These are phyloP conservation scores for Xylaria cubensis DNA, from an alignment of 495 filamentous ascomycete genomes.

Conservation along the genomic window DNA sequence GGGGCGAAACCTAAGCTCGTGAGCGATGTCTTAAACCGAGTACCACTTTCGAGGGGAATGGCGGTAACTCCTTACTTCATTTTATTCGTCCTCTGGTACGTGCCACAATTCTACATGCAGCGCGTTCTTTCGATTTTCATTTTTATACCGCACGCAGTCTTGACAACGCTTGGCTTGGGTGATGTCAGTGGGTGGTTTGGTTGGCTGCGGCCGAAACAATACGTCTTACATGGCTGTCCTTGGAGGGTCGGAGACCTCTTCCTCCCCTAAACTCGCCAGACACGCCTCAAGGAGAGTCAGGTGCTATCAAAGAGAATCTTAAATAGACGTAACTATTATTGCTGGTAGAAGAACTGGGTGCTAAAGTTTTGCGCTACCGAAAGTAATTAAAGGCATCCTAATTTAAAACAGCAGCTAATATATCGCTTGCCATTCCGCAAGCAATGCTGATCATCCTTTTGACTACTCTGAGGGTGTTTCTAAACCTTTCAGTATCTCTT, in stretches of 20 bases:
- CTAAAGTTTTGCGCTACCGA: not conserved
- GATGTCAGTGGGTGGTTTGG: slow-evolving; percentile 23
- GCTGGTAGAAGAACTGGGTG: not conserved
- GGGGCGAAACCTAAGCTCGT: not conserved
- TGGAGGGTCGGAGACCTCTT: slow-evolving; percentile 23
- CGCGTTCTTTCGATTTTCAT: not conserved
- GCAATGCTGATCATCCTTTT: not conserved
- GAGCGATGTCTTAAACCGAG: not conserved
- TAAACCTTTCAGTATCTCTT: not conserved
- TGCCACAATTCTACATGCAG: not conserved
- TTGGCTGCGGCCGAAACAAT: slow-evolving; percentile 28
- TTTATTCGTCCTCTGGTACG: not conserved
- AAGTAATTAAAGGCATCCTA: not conserved
- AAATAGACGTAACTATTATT: not conserved
- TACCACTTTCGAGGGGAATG: not conserved
- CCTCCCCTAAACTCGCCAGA: not conserved
- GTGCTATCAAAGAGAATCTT: not conserved
- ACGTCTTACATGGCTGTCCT: slow-evolving; percentile 21
- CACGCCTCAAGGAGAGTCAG: not conserved
- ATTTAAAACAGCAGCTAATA: too few species aligned
- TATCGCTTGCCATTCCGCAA: too few species aligned
- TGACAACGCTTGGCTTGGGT: not conserved
- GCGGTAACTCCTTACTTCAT: not conserved
- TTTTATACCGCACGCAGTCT: not conserved
- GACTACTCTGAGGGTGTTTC: not conserved